A percentile compares a stretch with the other conserved stretches of the same genome.
phyloP scores from a whole-genome alignment of 345 rosid genomes.

The Bruguiera parviflora region DNA sequence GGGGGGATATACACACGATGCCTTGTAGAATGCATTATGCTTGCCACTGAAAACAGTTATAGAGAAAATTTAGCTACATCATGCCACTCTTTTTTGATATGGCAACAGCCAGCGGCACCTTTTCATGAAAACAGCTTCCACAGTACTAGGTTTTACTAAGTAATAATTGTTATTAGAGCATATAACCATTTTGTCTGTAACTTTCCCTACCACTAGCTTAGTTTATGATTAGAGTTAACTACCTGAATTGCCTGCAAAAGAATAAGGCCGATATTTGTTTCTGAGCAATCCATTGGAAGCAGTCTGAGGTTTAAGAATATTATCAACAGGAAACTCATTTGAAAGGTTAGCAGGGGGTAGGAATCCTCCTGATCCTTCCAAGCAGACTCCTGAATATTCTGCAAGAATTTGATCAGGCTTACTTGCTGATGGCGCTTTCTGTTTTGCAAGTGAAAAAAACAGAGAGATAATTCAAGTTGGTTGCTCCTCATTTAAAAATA shows the following conservation, averaged over 20 bases:
- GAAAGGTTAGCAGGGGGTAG: constrained; percentile 28
- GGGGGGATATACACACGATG: background rate
- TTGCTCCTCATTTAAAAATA: constrained; percentile 6
- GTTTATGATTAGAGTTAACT: background rate
- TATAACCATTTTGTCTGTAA: background rate
- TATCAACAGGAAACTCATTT: constrained; percentile 33
- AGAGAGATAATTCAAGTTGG: background rate
- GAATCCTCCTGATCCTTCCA: constrained; percentile 26
- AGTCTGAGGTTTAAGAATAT: constrained; percentile 26
- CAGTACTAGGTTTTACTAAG: background rate
- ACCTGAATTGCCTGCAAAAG: constrained; percentile 48
- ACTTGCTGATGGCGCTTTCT: constrained; percentile 23
- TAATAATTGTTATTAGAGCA: background rate
- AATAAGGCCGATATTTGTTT: constrained; percentile 36
- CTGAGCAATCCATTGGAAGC: constrained; percentile 30
- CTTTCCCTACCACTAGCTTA: constrained; percentile 1
- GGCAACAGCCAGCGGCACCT: background rate
- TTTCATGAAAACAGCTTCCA: background rate
- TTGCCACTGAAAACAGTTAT: too few relatives aligned
- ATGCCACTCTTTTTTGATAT: too few relatives aligned
- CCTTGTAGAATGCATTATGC: too few relatives aligned
- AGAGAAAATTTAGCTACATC: too few relatives aligned
- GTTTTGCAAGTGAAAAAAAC: constrained; percentile 15
- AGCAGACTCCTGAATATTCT: constrained; percentile 31
- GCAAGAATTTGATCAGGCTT: constrained; percentile 30